Base-by-base conservation (phyloP, 331 rosid genomes). In the Arachis monticola region DNA sequence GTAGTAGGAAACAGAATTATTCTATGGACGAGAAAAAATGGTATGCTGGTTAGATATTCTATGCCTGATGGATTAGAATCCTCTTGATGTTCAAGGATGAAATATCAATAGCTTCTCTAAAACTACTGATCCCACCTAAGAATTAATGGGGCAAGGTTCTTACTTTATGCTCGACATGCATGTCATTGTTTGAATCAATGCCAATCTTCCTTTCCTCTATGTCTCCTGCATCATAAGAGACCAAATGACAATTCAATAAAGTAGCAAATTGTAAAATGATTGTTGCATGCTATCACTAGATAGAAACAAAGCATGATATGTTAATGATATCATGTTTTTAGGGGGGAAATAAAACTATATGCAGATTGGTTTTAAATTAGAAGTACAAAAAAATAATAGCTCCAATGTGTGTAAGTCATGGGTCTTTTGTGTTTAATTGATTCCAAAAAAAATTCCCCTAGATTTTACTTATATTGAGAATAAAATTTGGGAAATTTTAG, bases 191-290 rank as follows among this genome's bases (percentile, higher is more conserved):
- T 31, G 71, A 73, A 46, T 85, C 86, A 41, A 61, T 62, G 32
- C 50, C 42, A 51, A 56, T 52, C 61, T 75, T 74, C 80, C 11
- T 58, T 77, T 73, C 76, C 66, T 63, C 79, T 38, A 0, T 14
- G 40, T 74, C 78, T 78, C 87, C 96, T 88, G 88, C 44, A 78
- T 74, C 78, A 76, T 44, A 30, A 57, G 44, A 67, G 22, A 55
- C 32, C 12, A 8, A 73, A 70, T 40, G 12, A 40, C 52, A 67
- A 57, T 47, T 44, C 57, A 78, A 63, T 32, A 6, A 81, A 77
- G 73, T 65, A 30, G 56, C 41, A 51, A 14, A 69, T 22, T 12
- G 31, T 14, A 8, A 12, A 71, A 42, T 31, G n/a, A 52, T 32
- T 46, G 65, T 57, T 51, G 46, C 46, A 74, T 60, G 47, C 30